Percentiles rank a stretch among this genome's conserved stretches.
phyloP scores from a whole-genome alignment of 176 grass and related monocot genomes.

The Hyparrhenia diplandra region DNA sequence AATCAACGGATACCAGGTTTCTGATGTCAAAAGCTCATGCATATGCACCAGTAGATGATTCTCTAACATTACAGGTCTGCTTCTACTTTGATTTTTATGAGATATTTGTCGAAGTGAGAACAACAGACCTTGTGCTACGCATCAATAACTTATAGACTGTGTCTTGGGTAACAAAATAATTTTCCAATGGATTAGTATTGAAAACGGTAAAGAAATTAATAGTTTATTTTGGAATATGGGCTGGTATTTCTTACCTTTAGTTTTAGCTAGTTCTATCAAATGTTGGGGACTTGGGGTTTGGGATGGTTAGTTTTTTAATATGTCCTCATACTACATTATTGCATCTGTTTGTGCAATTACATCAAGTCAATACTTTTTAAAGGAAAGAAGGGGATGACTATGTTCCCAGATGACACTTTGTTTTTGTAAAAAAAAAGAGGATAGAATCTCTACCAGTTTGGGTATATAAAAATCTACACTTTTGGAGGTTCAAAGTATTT shows the following conservation, averaged over 20 bases:
- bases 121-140: background rate
- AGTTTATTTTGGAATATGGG: background rate
- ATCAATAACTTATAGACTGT: background rate
- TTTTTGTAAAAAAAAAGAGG: background rate
- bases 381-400: background rate
- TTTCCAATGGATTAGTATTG: background rate
- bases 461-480: background rate
- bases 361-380: background rate
- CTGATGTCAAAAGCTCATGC: slow-evolving; percentile 67
- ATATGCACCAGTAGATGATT: slow-evolving; percentile 79
- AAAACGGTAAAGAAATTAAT: slow-evolving; percentile 1
- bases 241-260: background rate
- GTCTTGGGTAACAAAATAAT: background rate
- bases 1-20: slow-evolving; percentile 35
- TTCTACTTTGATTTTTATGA: slow-evolving; percentile 18
- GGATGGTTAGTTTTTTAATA: background rate
- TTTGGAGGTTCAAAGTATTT: background rate
- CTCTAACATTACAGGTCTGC: slow-evolving; percentile 76
- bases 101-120: slow-evolving; percentile 20
- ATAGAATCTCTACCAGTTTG: background rate
- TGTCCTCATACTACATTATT: background rate
- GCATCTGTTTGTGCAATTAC: background rate
- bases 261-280: background rate
- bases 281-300: background rate
- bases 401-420: background rate